Percentiles rank a stretch among this genome's conserved stretches.
These are phyloP conservation scores for Diaporthe sp. DNA, from an alignment of 2,329 filamentous ascomycete species.

Conservation along the genomic window DNA sequence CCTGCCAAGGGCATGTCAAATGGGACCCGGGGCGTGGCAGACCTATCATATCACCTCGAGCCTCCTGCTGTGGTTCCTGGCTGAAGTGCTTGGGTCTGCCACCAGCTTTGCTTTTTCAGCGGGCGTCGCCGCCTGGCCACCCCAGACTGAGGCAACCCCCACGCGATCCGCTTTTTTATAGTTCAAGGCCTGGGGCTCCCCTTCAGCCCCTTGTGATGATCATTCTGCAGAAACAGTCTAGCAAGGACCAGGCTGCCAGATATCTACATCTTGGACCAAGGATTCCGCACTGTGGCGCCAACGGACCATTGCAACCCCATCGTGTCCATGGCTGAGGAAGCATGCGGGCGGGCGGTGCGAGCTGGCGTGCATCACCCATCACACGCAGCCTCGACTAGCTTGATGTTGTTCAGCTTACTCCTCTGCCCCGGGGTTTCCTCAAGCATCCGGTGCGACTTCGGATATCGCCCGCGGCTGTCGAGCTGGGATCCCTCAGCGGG, in stretches of 20 bases:
- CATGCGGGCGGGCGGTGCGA: conserved; percentile 20
- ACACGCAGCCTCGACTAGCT: conserved; percentile 34
- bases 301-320: conserved; percentile 29
- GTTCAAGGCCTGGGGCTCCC: conserved; percentile 17
- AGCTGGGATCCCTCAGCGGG: conserved; percentile 13
- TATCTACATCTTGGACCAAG: neutral
- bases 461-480: conserved; percentile 29
- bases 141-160: conserved; percentile 22
- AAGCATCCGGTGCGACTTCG: conserved; percentile 22
- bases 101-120: conserved; percentile 11
- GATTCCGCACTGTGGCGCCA: conserved; percentile 38
- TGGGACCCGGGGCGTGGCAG: neutral
- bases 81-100: neutral
- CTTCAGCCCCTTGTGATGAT: conserved; percentile 30
- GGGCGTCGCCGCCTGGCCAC: conserved; percentile 21
- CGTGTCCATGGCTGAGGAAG: conserved; percentile 34
- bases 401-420: conserved; percentile 35
- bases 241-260: conserved; percentile 31
- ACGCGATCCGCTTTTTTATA: conserved; percentile 39
- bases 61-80: conserved; percentile 19
- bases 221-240: conserved; percentile 24
- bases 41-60: conserved; percentile 1
- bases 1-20: conserved; percentile 22
- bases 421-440: neutral
- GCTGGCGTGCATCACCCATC: conserved; percentile 21